These are phyloP conservation scores for Coriolopsis trogii DNA, from an alignment of 1,284 basidiomycete genomes.

Conservation along the genomic window DNA sequence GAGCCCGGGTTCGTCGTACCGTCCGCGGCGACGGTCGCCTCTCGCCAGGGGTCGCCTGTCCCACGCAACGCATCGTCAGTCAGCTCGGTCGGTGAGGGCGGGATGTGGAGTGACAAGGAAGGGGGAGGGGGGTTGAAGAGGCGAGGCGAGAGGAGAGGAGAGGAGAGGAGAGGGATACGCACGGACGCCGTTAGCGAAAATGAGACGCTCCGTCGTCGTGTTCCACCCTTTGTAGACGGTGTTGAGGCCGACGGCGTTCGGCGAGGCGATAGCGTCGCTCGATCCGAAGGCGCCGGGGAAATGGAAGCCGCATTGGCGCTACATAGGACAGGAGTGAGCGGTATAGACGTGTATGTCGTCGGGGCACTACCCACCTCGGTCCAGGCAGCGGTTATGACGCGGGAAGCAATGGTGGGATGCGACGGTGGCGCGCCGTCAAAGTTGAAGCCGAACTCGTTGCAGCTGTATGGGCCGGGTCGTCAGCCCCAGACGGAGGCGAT, in stretches of 20 bases:
- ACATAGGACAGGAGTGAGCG: neutral
- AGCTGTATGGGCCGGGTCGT: conserved; percentile 39
- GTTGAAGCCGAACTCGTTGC: conserved; percentile 65
- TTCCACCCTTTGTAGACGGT: conserved; percentile 59
- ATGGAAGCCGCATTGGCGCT: conserved; percentile 64
- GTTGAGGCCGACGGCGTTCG: conserved; percentile 45
- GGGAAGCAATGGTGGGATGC: conserved; percentile 53
- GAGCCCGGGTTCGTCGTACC: conserved; percentile 46
- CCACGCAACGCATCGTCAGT: no score
- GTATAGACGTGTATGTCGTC: conserved; percentile 34
- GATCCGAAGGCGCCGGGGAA: conserved; percentile 52
- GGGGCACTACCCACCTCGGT: conserved; percentile 45
- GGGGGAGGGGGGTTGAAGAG: no score
- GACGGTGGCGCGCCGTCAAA: conserved; percentile 55
- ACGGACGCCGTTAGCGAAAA: conserved; percentile 71
- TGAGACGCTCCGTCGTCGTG: conserved; percentile 53
- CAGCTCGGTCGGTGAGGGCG: no score
- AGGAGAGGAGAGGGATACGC: conserved; percentile 33
- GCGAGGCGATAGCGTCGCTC: conserved; percentile 25
- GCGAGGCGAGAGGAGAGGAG: no score
- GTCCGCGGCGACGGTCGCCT: conserved; percentile 63
- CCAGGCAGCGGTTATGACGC: conserved; percentile 55
- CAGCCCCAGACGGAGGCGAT: neutral
- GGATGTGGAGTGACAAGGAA: no score
- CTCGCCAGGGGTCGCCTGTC: conserved; percentile 68